Percentiles rank a stretch among this genome's conserved stretches.
Evolutionary conservation across 2,329 filamentous ascomycete species (phyloP).

Genomic region (Penicillium sp.): DNA sequence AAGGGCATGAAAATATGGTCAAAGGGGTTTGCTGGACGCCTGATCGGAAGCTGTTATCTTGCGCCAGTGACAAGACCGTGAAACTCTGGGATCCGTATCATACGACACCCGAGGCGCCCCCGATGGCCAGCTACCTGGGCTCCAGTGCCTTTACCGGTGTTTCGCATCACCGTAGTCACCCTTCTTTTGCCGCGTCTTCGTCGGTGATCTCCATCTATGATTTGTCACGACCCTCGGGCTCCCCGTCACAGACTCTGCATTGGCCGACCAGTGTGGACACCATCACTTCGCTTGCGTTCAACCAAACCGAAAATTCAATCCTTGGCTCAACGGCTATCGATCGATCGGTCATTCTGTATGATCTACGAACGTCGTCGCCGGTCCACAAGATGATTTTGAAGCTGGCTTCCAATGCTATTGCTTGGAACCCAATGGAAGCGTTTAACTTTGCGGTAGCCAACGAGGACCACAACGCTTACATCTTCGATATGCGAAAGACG

Average conservation of each 20-base stretch:
- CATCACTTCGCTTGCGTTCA: slow-evolving; percentile 82
- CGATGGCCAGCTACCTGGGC: slow-evolving; percentile 78
- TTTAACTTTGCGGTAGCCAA: slow-evolving; percentile 92
- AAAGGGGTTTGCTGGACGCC: slow-evolving; percentile 86
- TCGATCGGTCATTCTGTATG: slow-evolving; percentile 81
- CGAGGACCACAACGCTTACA: slow-evolving; percentile 87
- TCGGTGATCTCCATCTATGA: slow-evolving; percentile 83
- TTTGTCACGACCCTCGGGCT: slow-evolving; percentile 67
- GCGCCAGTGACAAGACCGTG: slow-evolving; percentile 76
- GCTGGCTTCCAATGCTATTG: slow-evolving; percentile 74
- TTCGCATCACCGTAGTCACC: slow-evolving; percentile 71
- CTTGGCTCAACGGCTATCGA: slow-evolving; percentile 81
- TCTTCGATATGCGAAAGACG: slow-evolving; percentile 93
- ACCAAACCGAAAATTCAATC: slow-evolving; percentile 87
- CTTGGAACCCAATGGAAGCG: slow-evolving; percentile 95
- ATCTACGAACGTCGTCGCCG: slow-evolving; percentile 78
- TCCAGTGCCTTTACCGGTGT: slow-evolving; percentile 74
- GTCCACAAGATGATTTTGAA: slow-evolving; percentile 74
- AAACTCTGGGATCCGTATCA: slow-evolving; percentile 91
- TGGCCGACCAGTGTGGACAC: slow-evolving; percentile 90
- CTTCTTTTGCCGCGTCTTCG: slow-evolving; percentile 71
- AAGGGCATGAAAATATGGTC: slow-evolving; percentile 88
- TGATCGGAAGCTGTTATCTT: slow-evolving; percentile 78
- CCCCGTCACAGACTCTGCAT: slow-evolving; percentile 71
- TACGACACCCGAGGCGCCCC: slow-evolving; percentile 60